Evolutionary conservation across 805 yeast species (phyloP), one percentile per base, ranked within the genome.

Genomic region (Torulaspora indica): DNA sequence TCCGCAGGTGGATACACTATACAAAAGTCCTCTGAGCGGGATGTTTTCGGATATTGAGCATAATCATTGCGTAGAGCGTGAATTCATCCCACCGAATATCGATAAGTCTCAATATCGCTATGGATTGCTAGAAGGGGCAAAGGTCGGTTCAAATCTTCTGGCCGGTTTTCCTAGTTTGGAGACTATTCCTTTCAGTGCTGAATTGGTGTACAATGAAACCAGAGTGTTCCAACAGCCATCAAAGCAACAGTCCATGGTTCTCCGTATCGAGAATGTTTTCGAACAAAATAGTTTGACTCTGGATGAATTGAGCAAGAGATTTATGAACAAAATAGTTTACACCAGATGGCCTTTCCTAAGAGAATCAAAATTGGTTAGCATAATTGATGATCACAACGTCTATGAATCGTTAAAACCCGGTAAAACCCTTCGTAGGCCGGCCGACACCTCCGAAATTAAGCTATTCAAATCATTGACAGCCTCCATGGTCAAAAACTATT

Each of bases 101-200:
- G 57, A 59, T 7, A 57, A 54, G n/a, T 51, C 60, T 13, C 53
- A 66, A 10, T 66, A 72, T 40, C 70, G 72, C 38, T 71, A 73
- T 46, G 90, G 89, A 3, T 71, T 90, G 42, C 68, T 78, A 29
- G 72, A 75, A 20, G 85, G 84, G 42, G 93, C 88, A 6, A 71
- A 74, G 42, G 64, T 74, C 1, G 97, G 98, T 32, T 68, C 68
- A n/a, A 75, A 81, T 2, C 70, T 85, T 45, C 67, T 85, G 43
- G 95, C 96, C 8, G 96, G 98, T 1, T 93, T 93, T 75, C 98
- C 98, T 40, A 72, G 91, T 10, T 72, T 93, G 57, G 66, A 77
- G 38, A 79, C 95, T 0, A 64, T 93, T 35, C 82, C 88, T 5
- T 82, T 80, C 57, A 64, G 72, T 3, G 51, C 60, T 48, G 70